A percentile compares a stretch with the other conserved stretches of the same genome.
Evolutionary conservation across 306 rosid species (phyloP).

Genomic region (Cucumis cinereus): DNA sequence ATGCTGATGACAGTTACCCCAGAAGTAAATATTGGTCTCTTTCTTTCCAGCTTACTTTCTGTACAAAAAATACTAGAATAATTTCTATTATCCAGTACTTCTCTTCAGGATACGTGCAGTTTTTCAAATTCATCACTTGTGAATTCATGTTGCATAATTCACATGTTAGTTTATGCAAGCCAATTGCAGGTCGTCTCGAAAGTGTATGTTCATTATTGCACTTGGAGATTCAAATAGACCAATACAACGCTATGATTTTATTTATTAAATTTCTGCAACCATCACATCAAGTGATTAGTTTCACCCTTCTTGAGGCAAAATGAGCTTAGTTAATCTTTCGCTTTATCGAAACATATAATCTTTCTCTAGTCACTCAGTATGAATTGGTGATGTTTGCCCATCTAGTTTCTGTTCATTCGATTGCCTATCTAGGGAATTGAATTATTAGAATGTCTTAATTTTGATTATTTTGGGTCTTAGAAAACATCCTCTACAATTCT

Average conservation of each 20-base stretch:
- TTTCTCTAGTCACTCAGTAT: background rate
- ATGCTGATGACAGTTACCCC: constrained; percentile 12
- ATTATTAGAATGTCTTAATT: background rate
- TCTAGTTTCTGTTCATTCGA: background rate
- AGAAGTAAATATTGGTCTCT: constrained; percentile 23
- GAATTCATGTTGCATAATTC: background rate
- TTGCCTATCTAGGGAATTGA: background rate
- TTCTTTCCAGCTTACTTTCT: background rate
- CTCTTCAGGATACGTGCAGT: background rate
- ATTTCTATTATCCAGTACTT: background rate
- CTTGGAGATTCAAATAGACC: background rate
- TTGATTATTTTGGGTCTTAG: background rate
- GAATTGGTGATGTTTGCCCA: background rate
- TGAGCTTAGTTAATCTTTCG: background rate
- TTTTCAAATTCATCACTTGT: background rate
- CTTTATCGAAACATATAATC: background rate
- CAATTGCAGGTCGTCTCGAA: background rate
- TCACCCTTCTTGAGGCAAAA: background rate
- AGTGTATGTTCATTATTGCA: background rate
- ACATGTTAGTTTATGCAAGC: background rate
- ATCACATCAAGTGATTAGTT: background rate
- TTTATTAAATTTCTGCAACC: background rate
- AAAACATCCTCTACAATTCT: background rate
- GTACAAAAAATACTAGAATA: background rate
- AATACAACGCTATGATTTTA: background rate